These are phyloP conservation scores for Fraxinus nigra DNA, from an alignment of 305 asterid species.

Conservation along the genomic window DNA sequence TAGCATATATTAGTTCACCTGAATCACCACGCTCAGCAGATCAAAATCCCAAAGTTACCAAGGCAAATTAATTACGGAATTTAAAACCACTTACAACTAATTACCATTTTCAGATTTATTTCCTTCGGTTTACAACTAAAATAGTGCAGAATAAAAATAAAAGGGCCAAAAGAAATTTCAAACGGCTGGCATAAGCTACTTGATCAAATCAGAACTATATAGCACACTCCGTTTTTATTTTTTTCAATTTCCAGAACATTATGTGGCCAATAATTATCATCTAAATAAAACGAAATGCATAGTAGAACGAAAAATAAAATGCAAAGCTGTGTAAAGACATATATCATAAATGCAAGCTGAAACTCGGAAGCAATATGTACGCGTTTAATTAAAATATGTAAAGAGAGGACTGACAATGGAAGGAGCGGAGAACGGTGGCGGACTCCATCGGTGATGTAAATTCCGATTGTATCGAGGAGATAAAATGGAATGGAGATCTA, in stretches of 20 bases:
- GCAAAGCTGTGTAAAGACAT: not conserved
- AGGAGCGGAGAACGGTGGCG: conserved; percentile 62
- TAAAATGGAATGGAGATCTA: conserved; percentile 24
- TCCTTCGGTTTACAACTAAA: conserved; percentile 1
- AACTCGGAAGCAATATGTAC: conserved; percentile 10
- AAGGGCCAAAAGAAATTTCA: not conserved
- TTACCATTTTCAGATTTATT: conserved; percentile 2
- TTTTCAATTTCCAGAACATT: not conserved
- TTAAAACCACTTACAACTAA: conserved; percentile 1
- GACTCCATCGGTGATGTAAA: conserved; percentile 56
- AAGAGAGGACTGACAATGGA: conserved; percentile 39
- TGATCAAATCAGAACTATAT: not conserved
- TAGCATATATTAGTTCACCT: not conserved
- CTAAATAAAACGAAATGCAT: not conserved
- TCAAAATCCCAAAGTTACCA: not conserved
- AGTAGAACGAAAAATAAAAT: not conserved
- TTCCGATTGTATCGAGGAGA: conserved; percentile 28
- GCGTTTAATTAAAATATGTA: not conserved
- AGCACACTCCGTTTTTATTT: not conserved
- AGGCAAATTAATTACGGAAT: not conserved
- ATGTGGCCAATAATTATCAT: not conserved
- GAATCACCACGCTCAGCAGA: not conserved
- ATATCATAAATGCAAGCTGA: conserved; percentile 26
- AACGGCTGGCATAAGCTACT: not conserved
- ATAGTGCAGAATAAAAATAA: conserved; percentile 14